Evolutionary conservation across 2,329 filamentous ascomycete genomes (phyloP).

Genomic region (Diplodia scrobiculata): DNA sequence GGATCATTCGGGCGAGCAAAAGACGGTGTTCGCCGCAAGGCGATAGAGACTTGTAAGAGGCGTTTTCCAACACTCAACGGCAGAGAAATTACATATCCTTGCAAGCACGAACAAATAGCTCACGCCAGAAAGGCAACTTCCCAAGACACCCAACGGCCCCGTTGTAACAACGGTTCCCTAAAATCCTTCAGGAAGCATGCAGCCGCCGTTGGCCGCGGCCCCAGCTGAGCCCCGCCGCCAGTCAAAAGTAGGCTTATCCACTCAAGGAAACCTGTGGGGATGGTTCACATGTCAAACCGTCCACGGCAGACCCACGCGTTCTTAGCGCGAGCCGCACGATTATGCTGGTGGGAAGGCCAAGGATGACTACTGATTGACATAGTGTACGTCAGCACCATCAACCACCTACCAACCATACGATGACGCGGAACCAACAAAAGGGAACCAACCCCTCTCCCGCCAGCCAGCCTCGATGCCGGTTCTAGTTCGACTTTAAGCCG

Average conservation of each 20-base stretch:
- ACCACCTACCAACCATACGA: not conserved
- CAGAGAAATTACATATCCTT: not conserved
- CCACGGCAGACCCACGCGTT: not conserved
- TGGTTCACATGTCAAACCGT: not conserved
- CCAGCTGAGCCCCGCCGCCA: not conserved
- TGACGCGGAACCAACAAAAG: not conserved
- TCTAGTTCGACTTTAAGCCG: not conserved
- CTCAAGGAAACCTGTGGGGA: not conserved
- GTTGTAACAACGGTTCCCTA: not conserved
- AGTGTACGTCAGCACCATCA: not conserved
- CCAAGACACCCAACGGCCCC: not conserved
- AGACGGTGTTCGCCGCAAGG: conserved; percentile 14
- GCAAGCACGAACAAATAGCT: not conserved
- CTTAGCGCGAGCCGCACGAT: not conserved
- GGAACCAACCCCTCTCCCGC: not conserved
- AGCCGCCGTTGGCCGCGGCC: not conserved
- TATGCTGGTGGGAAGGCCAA: not conserved
- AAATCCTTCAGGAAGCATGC: not conserved
- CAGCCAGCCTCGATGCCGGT: not conserved
- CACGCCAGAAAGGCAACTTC: not conserved
- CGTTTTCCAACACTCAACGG: not conserved
- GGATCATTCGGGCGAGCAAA: not conserved
- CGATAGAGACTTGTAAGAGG: not conserved
- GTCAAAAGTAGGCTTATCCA: not conserved
- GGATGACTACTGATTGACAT: not conserved